Evolutionary conservation across 1,284 basidiomycete genomes (phyloP).

Genomic region (Malassezia globosa): DNA sequence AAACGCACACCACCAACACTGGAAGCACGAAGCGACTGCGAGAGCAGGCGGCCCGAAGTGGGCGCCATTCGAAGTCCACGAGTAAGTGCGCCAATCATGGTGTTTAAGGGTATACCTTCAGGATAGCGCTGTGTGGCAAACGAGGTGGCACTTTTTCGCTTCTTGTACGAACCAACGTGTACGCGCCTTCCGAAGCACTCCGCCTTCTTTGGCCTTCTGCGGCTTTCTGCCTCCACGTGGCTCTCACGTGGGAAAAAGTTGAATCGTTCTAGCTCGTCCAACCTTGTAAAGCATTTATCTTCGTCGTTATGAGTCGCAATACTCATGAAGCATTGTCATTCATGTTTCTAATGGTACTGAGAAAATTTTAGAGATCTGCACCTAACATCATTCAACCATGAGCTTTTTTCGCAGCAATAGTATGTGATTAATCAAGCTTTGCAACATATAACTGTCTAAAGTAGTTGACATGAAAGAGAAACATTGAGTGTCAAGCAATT

Average conservation of each 20-base stretch:
- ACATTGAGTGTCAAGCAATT: too few relatives aligned
- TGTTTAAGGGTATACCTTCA: not conserved
- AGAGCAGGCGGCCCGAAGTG: slow-evolving; percentile 29
- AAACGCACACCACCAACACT: slow-evolving; percentile 31
- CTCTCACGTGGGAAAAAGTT: not conserved
- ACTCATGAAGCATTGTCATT: too few relatives aligned
- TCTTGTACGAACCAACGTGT: slow-evolving; percentile 7
- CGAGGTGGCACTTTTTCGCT: not conserved
- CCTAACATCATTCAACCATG: too few relatives aligned
- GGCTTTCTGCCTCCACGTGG: slow-evolving; percentile 12
- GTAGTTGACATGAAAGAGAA: too few relatives aligned
- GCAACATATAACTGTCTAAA: too few relatives aligned
- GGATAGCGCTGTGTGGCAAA: slow-evolving; percentile 8
- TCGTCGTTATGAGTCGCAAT: too few relatives aligned
- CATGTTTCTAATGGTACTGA: too few relatives aligned
- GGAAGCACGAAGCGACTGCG: slow-evolving; percentile 33
- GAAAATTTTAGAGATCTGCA: too few relatives aligned
- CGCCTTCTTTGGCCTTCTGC: slow-evolving; percentile 16
- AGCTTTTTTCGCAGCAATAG: too few relatives aligned
- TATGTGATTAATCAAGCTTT: too few relatives aligned
- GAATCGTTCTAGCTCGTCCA: too few relatives aligned
- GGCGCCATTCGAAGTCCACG: slow-evolving; percentile 32
- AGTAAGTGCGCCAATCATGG: slow-evolving; percentile 20
- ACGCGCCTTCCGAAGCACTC: slow-evolving; percentile 5
- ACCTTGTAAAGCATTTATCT: too few relatives aligned